Conservation (phyloP, 345 rosid species). For the Acer campestre region DNA sequence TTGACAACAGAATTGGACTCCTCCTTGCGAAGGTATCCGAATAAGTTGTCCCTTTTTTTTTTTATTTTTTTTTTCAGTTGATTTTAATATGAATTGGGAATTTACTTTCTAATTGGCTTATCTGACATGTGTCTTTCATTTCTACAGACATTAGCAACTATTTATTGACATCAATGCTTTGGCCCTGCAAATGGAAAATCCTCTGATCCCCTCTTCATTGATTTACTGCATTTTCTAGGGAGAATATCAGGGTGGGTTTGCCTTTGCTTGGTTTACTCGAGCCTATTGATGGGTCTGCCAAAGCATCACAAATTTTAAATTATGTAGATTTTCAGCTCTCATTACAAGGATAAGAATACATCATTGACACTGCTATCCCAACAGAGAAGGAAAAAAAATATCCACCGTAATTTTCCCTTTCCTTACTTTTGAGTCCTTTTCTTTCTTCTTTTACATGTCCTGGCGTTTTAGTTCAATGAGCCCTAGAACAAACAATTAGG, state of each 20-base stretch:
- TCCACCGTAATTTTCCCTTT: no score
- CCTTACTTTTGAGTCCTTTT: background rate
- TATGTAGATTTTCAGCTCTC: background rate
- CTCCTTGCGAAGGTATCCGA: constrained; percentile 81
- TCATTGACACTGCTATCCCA: background rate
- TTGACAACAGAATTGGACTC: constrained; percentile 84
- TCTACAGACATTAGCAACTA: background rate
- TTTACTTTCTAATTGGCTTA: background rate
- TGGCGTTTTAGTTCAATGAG: no score
- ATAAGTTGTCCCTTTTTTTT: background rate
- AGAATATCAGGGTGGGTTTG: background rate
- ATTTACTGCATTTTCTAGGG: background rate
- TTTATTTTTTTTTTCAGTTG: background rate
- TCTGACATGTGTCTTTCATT: background rate
- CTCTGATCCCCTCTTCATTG: background rate
- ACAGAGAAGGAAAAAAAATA: no score
- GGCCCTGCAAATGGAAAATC: background rate
- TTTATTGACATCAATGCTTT: background rate
- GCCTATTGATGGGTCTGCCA: background rate
- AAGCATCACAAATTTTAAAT: background rate
- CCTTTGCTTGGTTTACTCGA: background rate
- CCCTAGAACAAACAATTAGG: no score
- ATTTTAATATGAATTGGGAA: background rate
- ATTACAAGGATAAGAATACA: no score
- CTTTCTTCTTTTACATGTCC: background rate